Evolutionary conservation across 2,329 filamentous ascomycete species (phyloP).

Genomic region (Aspergillus brunneoviolaceus): DNA sequence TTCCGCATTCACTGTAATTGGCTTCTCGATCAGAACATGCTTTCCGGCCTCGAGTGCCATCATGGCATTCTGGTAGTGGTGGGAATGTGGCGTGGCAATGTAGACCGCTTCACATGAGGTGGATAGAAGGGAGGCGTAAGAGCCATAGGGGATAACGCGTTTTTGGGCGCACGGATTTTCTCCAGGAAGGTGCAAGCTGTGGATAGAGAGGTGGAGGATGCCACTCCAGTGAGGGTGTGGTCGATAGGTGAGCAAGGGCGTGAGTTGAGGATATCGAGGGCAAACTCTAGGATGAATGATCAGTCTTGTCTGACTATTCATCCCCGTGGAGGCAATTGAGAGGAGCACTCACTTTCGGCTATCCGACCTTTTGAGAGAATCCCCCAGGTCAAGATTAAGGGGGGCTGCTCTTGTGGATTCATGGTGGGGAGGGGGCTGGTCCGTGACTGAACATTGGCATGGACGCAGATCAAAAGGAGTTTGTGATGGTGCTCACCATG

Average conservation of each 20-base stretch:
- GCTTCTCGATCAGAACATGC: constrained; percentile 58
- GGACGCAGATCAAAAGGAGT: too few species aligned
- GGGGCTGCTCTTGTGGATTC: not conserved
- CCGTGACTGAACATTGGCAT: too few species aligned
- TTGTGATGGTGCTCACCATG: too few species aligned
- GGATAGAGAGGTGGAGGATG: constrained; percentile 35
- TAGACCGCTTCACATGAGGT: constrained; percentile 31
- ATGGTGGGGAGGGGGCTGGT: not conserved
- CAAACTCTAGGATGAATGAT: not conserved
- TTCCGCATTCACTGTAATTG: constrained; percentile 45
- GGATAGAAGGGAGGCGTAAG: constrained; percentile 16
- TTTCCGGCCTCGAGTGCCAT: constrained; percentile 52
- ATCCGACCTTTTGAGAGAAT: not conserved
- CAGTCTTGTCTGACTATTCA: not conserved
- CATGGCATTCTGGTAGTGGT: constrained; percentile 47
- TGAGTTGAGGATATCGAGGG: not conserved
- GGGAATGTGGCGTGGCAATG: constrained; percentile 28
- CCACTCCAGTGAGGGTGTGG: not conserved
- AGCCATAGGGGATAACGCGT: constrained; percentile 3
- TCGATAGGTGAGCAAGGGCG: not conserved
- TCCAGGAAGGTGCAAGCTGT: constrained; percentile 47
- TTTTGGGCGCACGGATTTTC: not conserved
- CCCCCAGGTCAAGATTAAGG: not conserved
- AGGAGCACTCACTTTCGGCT: not conserved
- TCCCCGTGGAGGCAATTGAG: too few species aligned